Conservation (phyloP, 2,329 filamentous ascomycete species). For the Cladophialophora carrionii region DNA sequence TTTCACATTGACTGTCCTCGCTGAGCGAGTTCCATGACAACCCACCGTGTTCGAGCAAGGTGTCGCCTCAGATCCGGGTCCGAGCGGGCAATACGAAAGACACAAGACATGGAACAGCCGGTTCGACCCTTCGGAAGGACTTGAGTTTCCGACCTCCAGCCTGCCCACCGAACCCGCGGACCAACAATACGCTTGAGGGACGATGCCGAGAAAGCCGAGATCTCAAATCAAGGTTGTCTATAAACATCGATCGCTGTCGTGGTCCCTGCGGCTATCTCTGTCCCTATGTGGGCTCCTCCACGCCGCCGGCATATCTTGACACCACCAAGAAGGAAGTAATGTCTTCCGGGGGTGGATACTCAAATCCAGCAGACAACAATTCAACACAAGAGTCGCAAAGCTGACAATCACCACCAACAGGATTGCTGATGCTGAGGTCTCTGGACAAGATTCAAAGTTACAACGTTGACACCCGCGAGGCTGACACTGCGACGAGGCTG, state of each 20-base stretch:
- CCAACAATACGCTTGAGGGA: background rate
- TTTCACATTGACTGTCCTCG: background rate
- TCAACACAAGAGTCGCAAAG: background rate
- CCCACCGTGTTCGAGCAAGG: background rate
- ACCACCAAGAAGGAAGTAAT: background rate
- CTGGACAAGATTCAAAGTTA: background rate
- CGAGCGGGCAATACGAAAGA: background rate
- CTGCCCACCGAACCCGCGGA: background rate
- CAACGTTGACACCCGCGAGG: background rate
- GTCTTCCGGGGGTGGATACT: background rate
- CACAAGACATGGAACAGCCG: no score
- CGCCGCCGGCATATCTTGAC: background rate
- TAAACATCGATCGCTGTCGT: background rate
- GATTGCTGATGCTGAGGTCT: background rate
- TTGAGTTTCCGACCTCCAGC: background rate
- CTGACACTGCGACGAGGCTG: background rate
- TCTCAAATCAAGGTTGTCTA: background rate
- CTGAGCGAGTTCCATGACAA: background rate
- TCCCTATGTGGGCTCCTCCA: background rate
- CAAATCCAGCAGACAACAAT: background rate
- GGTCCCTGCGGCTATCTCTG: background rate
- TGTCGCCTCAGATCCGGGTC: background rate
- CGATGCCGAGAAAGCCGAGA: background rate
- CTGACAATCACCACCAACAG: background rate
- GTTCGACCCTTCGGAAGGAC: background rate